Evolutionary conservation across 192 early-diverging fungal species (phyloP).

Genomic region (Funneliformis geosporum): DNA sequence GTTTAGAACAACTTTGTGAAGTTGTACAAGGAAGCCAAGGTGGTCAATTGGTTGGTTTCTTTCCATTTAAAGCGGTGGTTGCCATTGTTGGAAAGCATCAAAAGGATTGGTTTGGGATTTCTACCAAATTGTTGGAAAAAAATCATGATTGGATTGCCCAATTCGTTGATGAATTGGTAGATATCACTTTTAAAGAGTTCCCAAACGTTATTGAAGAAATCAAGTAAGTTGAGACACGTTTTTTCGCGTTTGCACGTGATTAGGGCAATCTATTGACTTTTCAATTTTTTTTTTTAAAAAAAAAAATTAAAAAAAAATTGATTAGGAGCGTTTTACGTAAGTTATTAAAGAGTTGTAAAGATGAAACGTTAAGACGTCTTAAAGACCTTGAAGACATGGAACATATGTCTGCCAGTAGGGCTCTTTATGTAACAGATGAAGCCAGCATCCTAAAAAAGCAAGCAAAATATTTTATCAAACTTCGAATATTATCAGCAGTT

Average conservation of each 20-base stretch:
- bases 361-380: neutral
- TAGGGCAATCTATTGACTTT: neutral
- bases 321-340: neutral
- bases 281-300: too few relatives aligned
- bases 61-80: neutral
- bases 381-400: neutral
- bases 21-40: neutral
- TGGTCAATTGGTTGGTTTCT: neutral
- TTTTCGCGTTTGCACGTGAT: neutral
- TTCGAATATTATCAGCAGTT: neutral
- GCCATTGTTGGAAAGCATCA: neutral
- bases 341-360: neutral
- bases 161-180: neutral
- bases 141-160: neutral
- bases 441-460: neutral
- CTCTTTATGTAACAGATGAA: neutral
- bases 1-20: neutral
- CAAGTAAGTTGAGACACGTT: neutral
- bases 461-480: neutral
- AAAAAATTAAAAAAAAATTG: neutral
- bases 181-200: neutral
- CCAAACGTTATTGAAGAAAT: neutral
- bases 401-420: neutral
- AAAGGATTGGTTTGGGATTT: neutral
- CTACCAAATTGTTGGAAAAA: neutral